Evolutionary conservation across 2,329 filamentous ascomycete species (phyloP), one percentile per base, ranked within the genome.

Genomic region (Cryphonectria parasitica): DNA sequence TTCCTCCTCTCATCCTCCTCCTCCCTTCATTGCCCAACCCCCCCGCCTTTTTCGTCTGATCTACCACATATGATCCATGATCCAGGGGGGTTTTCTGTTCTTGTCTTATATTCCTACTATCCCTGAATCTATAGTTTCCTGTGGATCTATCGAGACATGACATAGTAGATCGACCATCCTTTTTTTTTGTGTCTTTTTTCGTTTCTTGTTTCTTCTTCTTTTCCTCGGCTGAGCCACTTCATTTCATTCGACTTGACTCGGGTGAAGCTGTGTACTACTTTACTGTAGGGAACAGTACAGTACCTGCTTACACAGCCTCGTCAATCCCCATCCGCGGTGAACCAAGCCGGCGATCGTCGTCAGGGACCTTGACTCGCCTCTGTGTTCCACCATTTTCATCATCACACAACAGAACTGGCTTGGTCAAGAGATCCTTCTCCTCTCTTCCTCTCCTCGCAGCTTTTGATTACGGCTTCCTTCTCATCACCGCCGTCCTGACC

Each of bases 241-340:
- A 45, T 56, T 6, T 52, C 67, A n/a, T 11, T 58, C 17, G 28
- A 52, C 64, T 56, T 41, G 64, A 28, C 64, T 54, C 64, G 45
- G 13, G 31, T n/a, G 8, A 13, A 3, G 52, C 15, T 45, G 52
- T 54, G 52, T 25, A 52, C 45, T n/a, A 22, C 19, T 19, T 10
- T 52, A 6, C 22, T 52, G n/a, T 13, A 28, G 2, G 4, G 1
- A 34, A 34, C 58, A 19, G 28, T 39, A 31, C 11, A 2, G 4
- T 11, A 28, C 6, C 28, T 13, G 10, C n/a, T 13, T 54, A 54
- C 49, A 54, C 49, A 54, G 43, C 43, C 43, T 45, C 43, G 43
- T 45, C 5, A 22, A 45, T 45, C 17, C 17, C 45, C 45, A 19
- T 22, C 45, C 2, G 45, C 10, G 45, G 45, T 49, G 45, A 49